These are phyloP conservation scores for Argentina anserina DNA, from an alignment of 306 rosid genomes.

Conservation along the genomic window DNA sequence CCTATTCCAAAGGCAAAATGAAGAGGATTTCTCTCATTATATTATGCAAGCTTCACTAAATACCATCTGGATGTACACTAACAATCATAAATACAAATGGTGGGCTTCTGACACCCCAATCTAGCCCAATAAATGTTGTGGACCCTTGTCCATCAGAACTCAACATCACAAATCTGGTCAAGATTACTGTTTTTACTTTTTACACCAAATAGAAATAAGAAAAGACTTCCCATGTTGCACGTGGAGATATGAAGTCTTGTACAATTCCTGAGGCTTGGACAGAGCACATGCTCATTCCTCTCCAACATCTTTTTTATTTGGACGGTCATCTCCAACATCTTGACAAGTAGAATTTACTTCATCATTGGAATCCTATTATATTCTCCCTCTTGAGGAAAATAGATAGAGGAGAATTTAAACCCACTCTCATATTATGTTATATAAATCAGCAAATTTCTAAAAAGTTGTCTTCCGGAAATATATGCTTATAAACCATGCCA, in stretches of 20 bases:
- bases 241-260: conserved; percentile 25
- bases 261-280: conserved; percentile 33
- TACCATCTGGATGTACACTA: neutral
- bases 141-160: conserved; percentile 33
- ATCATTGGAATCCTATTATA: neutral
- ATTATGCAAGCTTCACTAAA: neutral
- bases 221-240: conserved; percentile 47
- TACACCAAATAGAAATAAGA: neutral
- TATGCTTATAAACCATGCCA: too few relatives aligned
- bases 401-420: too few relatives aligned
- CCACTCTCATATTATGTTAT: too few relatives aligned
- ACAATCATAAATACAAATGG: conserved; percentile 15
- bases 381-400: too few relatives aligned
- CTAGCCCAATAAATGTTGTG: conserved; percentile 30
- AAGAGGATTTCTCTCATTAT: conserved; percentile 6
- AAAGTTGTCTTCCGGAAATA: too few relatives aligned
- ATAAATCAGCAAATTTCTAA: too few relatives aligned
- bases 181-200: neutral
- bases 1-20: conserved; percentile 11
- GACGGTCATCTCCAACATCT: conserved; percentile 1
- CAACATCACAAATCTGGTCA: conserved; percentile 28
- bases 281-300: conserved; percentile 24
- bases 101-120: conserved; percentile 34
- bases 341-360: neutral
- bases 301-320: neutral